phyloP scores from a whole-genome alignment of 768 basidiomycete genomes.

The Auricularia heimuer region DNA sequence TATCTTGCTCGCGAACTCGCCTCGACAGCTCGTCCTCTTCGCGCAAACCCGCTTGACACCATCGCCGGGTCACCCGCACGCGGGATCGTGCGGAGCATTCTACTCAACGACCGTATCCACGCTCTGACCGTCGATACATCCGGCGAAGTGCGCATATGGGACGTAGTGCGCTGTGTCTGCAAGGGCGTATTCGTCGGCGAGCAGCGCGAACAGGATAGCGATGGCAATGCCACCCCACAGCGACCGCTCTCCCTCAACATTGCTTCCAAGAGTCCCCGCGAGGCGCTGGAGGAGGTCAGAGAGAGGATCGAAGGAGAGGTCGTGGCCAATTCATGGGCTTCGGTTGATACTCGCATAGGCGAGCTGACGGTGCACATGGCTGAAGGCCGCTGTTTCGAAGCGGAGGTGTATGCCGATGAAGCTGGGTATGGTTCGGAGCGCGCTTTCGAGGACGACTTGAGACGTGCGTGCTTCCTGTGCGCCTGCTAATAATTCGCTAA shows the following conservation, averaged over 20 bases:
- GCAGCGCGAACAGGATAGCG: constrained; percentile 43
- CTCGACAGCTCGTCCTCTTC: constrained; percentile 53
- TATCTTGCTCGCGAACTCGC: constrained; percentile 55
- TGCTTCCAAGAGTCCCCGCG: constrained; percentile 45
- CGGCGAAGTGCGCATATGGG: constrained; percentile 88
- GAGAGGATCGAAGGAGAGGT: constrained; percentile 95
- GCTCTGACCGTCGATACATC: constrained; percentile 83
- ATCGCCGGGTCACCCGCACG: constrained; percentile 53
- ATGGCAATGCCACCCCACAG: not conserved
- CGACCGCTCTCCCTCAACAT: not conserved
- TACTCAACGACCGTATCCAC: constrained; percentile 84
- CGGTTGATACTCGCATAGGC: constrained; percentile 83
- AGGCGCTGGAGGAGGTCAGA: constrained; percentile 77
- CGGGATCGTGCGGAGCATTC: constrained; percentile 71
- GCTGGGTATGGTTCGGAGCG: constrained; percentile 56
- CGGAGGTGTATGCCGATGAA: constrained; percentile 92
- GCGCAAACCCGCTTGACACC: constrained; percentile 53
- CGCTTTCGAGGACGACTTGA: constrained; percentile 64
- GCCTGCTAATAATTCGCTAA: constrained; percentile 5
- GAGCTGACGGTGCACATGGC: constrained; percentile 79
- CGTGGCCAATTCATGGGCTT: constrained; percentile 74
- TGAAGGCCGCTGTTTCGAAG: constrained; percentile 76
- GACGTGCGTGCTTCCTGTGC: constrained; percentile 41
- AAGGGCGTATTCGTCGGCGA: constrained; percentile 57
- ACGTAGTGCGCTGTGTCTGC: constrained; percentile 72